Evolutionary conservation across 768 basidiomycete species (phyloP).

Genomic region (Trametes coccinea): DNA sequence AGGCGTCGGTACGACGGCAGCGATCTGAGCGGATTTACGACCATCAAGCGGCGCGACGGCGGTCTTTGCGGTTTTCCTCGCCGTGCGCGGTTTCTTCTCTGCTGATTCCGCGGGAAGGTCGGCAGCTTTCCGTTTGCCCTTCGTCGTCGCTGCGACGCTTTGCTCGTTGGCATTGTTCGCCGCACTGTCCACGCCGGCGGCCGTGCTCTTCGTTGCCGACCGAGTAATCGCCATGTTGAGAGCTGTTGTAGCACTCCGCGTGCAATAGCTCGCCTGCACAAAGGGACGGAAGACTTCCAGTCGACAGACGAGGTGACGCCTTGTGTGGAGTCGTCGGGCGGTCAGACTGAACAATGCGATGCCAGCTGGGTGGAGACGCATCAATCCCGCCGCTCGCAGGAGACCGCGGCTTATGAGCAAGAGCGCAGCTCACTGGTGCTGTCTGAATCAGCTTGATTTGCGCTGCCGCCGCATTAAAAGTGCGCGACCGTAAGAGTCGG

Average conservation of each 20-base stretch:
- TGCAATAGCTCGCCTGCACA: too few relatives aligned
- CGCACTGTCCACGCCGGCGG: not conserved
- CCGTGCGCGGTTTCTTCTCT: conserved; percentile 11
- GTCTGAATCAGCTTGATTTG: not conserved
- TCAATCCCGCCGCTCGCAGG: too few relatives aligned
- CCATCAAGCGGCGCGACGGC: not conserved
- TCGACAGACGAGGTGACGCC: too few relatives aligned
- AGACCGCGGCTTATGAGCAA: too few relatives aligned
- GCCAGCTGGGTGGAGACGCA: too few relatives aligned
- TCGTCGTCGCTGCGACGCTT: not conserved
- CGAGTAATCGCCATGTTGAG: conserved; percentile 28
- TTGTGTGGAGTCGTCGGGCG: not conserved
- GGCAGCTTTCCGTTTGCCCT: conserved; percentile 13
- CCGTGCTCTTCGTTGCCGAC: conserved; percentile 22
- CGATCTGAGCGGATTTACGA: not conserved
- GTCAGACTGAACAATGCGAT: too few relatives aligned
- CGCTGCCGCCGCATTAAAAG: not conserved
- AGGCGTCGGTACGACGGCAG: not conserved
- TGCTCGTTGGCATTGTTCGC: not conserved
- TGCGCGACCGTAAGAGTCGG: too few relatives aligned
- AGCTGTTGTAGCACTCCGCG: not conserved
- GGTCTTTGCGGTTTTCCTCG: conserved; percentile 10
- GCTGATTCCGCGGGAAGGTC: not conserved
- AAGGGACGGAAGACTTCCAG: too few relatives aligned
- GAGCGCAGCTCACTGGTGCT: not conserved